A percentile compares a stretch with the other conserved stretches of the same genome.
These are phyloP conservation scores for Aspergillus calidoustus DNA, from an alignment of 2,329 filamentous ascomycete genomes.

Conservation along the genomic window DNA sequence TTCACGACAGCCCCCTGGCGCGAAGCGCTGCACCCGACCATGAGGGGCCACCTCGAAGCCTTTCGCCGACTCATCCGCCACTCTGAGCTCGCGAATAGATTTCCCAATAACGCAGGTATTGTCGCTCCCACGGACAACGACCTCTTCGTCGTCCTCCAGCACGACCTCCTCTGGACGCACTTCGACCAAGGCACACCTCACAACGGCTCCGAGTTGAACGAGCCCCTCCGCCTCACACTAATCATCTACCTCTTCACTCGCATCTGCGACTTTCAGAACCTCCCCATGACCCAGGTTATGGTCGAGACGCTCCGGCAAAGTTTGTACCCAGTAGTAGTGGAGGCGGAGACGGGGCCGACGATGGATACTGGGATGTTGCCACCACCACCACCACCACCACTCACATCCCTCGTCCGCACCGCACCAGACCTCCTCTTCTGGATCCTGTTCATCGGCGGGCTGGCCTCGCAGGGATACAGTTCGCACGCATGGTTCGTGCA, in stretches of 20 bases:
- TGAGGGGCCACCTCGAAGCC: neutral
- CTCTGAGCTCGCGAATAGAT: neutral
- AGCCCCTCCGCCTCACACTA: conserved; percentile 8
- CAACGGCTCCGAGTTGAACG: neutral
- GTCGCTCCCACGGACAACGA: conserved; percentile 13
- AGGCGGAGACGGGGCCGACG: no score
- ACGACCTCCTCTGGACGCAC: conserved; percentile 2
- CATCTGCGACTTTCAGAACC: neutral
- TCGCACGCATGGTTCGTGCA: conserved; percentile 3
- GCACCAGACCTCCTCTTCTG: conserved; percentile 12
- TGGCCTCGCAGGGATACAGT: conserved; percentile 6
- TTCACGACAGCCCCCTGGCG: neutral
- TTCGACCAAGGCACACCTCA: neutral
- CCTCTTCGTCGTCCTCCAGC: conserved; percentile 2
- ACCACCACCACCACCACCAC: no score
- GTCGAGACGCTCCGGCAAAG: neutral
- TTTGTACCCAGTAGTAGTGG: no score
- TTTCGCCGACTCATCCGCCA: neutral
- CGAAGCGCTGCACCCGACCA: neutral
- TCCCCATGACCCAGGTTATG: conserved; percentile 3
- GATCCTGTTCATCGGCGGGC: conserved; percentile 10
- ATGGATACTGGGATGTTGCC: no score
- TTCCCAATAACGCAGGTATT: neutral
- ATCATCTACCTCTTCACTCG: conserved; percentile 5
- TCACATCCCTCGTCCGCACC: neutral